Evolutionary conservation across 1,284 basidiomycete species (phyloP), one percentile per base, ranked within the genome.

Genomic region (Sporisorium exsertum): DNA sequence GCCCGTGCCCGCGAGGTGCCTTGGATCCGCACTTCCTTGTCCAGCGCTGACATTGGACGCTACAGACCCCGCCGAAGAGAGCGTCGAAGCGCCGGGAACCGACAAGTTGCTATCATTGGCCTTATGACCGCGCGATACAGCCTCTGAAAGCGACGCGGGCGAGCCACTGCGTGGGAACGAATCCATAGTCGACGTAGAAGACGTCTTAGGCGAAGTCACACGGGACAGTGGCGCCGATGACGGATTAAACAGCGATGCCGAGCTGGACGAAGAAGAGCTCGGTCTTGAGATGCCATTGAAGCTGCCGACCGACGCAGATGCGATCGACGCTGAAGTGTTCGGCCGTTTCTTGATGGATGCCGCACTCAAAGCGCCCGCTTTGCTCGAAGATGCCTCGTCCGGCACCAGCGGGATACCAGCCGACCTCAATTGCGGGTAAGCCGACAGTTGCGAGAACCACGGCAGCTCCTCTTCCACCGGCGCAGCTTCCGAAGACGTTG

Each of bases 361-460:
- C 15, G 51, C 58, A 33, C 5, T 56, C n/a, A 66, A 43, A 22
- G 42, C 51, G 26, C 50, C 33, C 22, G 49, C 32, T n/a, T 66
- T 66, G 57, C 52, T 57, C 24, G 65, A 59, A 24, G 50, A 59
- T 6, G 42, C 60, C 37, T 73, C 71, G n/a, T 70, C 64, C 5
- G 75, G 68, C 9, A 77, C 35, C 16, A 75, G 49, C 5, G 75
- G 75, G 12, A 77, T 73, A 1, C 75, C 75, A 4, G 75, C 75
- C 18, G 75, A 77, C 8, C 75, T 57, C 24, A 81, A 29, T 35
- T 81, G 79, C 20, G 79, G 77, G 45, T 77, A 72, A 0, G 77
- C 70, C 37, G 68, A 79, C 29, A 81, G 47, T 49, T 81, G 79
- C 1, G 77, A 79, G 59, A 81, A 81, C 79, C 79, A 81, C 2